Evolutionary conservation across 1,284 basidiomycete species (phyloP), one percentile per base, ranked within the genome.

Genomic region (Ceraceosorus guamensis): DNA sequence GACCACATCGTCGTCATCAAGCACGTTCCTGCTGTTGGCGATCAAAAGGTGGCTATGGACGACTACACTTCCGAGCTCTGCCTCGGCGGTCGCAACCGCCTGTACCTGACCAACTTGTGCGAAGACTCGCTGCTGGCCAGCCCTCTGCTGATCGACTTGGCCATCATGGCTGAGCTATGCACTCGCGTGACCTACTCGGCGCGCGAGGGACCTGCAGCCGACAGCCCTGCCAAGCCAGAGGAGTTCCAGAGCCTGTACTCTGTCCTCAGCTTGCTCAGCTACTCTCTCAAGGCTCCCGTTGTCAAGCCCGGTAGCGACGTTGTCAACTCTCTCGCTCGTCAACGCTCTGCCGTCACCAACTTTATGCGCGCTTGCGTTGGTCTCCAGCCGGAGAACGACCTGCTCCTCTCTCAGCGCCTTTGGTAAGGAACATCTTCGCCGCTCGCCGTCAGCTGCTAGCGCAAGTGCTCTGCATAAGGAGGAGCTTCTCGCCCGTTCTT

Each of bases 241-340:
- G 56, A 64, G 52, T 75, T 61, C 66, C 53, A 71, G 57, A 65
- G 65, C 47, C 66, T 76, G 68, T 71, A 76, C 70, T 72, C 72
- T 52, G 65, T 76, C 33, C 60, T 76, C 45, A 66, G 63, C 16
- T 62, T 76, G 10, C 65, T 76, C 11, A 65, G 63, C 34, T 76
- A 75, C 69, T 67, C 61, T 52, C 86, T 93, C 80, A 93, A 96
- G 83, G 92, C 93, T 0, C 91, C 93, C 32, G 83, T 96, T 68
- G 91, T 95, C 80, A 97, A 97, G 83, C 91, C 91, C 63, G 92
- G 82, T 62, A 87, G 87, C 47, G 89, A 91, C 71, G 91, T 96
- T 66, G 87, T 97, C 79, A 98, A 98, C 85, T 88, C 86, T 71
- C 83, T 97, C 67, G 87, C 86, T 79, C 84, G 92, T 77, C 93